Base-by-base conservation (phyloP, 805 yeast genomes). In the Hagleromyces aurorensis region DNA sequence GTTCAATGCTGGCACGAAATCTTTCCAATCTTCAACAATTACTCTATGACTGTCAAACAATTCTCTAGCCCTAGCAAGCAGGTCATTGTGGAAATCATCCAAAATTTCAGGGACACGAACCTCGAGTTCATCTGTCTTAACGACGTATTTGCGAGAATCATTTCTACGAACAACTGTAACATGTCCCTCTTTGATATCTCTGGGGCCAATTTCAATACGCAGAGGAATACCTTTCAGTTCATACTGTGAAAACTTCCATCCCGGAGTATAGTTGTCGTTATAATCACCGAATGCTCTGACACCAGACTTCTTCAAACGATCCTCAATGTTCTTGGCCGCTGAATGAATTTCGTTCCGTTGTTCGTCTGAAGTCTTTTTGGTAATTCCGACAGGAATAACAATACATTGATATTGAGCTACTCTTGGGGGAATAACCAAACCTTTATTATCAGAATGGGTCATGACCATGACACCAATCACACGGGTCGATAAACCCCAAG, bases 401-500 rank as follows among this genome's bases (percentile, higher is more conserved):
- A 86, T 94, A 40, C 77, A 86, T 69, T 91, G 99, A 55, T 64
- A 68, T 64, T 82, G 91, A 11, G 99, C 83, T 16, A 89, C 96
- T 54, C 95, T 73, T 51, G 99, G 99, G 40, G 99, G 99, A 48
- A 93, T 70, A 27, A 91, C 97, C 48, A 91, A 70, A 61, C 99
- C 99, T 69, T 86, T 89, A 72, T 93, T 87, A 63, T 91, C 99
- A 20, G 96, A 86, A 61, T 91, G 99, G 36, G 86, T 75, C 99
- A 91, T 91, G 37, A 85, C 86, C 97, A 91, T 91, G 46, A 93
- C 99, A 71, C 99, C 99, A 57, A 91, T 87, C 43, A 82, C 91
- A 66, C 99, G 84, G 36, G 99, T 91, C 27, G 96, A 87, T 48
- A 91, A 67, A 65, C 99, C 99, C 99, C 99, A 91, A 8, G 96